A percentile compares a stretch with the other conserved stretches of the same genome.
Evolutionary conservation across 148 eudicot genomes (phyloP).

Genomic region (Persicaria tinctoria): DNA sequence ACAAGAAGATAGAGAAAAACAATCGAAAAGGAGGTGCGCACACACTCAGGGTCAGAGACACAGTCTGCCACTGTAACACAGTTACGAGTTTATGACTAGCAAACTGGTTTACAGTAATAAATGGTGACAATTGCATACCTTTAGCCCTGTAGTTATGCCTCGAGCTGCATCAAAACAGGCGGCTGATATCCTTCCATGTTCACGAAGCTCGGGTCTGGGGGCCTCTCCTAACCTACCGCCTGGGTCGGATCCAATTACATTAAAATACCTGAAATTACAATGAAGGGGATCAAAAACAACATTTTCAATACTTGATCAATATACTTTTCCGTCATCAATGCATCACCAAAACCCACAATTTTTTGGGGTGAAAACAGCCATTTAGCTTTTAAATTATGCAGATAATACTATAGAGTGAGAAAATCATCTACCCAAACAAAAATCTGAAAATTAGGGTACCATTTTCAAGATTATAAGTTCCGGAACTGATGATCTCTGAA

Average conservation of each 20-base stretch:
- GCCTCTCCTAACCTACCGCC: slow-evolving; percentile 96
- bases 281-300: not conserved
- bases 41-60: too few species aligned
- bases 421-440: not conserved
- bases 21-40: too few species aligned
- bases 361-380: not conserved
- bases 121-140: slow-evolving; percentile 34
- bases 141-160: slow-evolving; percentile 66
- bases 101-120: not conserved
- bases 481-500: too few species aligned
- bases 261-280: slow-evolving; percentile 62
- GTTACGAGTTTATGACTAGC: not conserved
- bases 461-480: not conserved
- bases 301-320: not conserved
- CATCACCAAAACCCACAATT: too few species aligned
- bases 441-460: not conserved
- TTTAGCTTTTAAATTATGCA: not conserved
- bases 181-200: slow-evolving; percentile 91
- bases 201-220: slow-evolving; percentile 88
- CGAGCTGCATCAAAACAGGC: slow-evolving; percentile 99
- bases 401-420: not conserved
- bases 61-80: not conserved
- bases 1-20: too few species aligned
- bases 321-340: not conserved
- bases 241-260: slow-evolving; percentile 96